phyloP scores from a whole-genome alignment of 2,329 filamentous ascomycete genomes.

The Madurella mycetomatis region DNA sequence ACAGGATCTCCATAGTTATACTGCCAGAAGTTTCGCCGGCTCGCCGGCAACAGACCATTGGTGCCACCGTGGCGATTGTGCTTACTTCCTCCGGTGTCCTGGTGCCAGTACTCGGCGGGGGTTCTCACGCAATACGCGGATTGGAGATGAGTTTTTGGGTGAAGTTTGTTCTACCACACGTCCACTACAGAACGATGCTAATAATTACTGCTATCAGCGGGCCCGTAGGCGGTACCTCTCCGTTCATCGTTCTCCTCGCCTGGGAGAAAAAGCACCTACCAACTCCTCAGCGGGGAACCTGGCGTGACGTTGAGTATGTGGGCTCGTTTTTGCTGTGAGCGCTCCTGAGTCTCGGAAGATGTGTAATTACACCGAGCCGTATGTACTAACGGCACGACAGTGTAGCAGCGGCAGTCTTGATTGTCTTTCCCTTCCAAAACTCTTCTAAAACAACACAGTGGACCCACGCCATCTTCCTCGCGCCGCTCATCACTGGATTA shows the following conservation, averaged over 20 bases:
- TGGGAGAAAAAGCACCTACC: conserved; percentile 44
- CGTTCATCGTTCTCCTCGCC: conserved; percentile 42
- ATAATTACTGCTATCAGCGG: conserved; percentile 35
- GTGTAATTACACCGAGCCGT: too few species aligned
- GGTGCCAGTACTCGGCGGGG: conserved; percentile 50
- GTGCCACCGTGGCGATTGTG: conserved; percentile 45
- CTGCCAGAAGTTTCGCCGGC: conserved; percentile 46
- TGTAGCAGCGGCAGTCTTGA: conserved; percentile 48
- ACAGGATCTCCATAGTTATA: conserved; percentile 53
- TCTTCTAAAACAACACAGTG: conserved; percentile 38
- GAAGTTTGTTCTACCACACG: conserved; percentile 39
- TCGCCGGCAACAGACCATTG: conserved; percentile 40
- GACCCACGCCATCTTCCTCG: conserved; percentile 39
- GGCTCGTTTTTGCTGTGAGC: conserved; percentile 46
- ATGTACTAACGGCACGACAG: conserved; percentile 4
- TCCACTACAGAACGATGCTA: conserved; percentile 10
- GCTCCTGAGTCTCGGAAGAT: not conserved
- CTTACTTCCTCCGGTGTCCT: conserved; percentile 46
- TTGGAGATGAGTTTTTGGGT: conserved; percentile 59
- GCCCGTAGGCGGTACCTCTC: conserved; percentile 45
- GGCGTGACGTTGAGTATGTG: conserved; percentile 49
- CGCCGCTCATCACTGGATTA: conserved; percentile 37
- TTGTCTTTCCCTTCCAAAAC: conserved; percentile 56
- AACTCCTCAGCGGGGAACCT: conserved; percentile 36
- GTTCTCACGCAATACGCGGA: conserved; percentile 44